These are phyloP conservation scores for Zygosaccharomyces siamensis DNA, from an alignment of 805 yeast genomes.

Conservation along the genomic window DNA sequence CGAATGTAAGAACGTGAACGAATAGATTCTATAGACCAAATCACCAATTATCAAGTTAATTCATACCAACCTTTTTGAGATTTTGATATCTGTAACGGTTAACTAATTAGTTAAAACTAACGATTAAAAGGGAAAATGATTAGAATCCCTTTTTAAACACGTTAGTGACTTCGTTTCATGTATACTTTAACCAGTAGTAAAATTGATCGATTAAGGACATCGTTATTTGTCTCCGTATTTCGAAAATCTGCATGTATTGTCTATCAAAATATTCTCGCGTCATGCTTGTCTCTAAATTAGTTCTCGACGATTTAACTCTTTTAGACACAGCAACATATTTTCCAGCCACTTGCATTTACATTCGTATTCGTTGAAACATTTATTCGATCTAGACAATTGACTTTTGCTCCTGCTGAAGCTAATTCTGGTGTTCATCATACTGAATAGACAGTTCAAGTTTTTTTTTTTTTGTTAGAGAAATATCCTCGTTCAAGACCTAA, in stretches of 20 bases:
- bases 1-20: not conserved
- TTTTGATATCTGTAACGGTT: not conserved
- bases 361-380: not conserved
- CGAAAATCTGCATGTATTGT: conserved; percentile 3
- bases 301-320: not conserved
- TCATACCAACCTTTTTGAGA: not conserved
- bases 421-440: too few species aligned
- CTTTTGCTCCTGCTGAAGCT: not conserved
- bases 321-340: not conserved
- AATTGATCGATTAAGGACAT: not conserved
- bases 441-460: too few species aligned
- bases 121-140: not conserved
- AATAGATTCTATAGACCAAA: not conserved
- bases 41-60: not conserved
- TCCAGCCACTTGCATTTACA: not conserved
- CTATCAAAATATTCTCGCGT: not conserved
- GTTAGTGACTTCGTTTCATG: not conserved
- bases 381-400: not conserved
- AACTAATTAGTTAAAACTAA: not conserved
- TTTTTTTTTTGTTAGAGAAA: too few species aligned
- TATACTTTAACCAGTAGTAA: conserved; percentile 1
- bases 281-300: not conserved
- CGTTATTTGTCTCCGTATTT: not conserved
- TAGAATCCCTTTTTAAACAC: not conserved
- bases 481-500: too few species aligned